Evolutionary conservation across 768 basidiomycete species (phyloP), one percentile per base, ranked within the genome.

Genomic region (Inosperma sp.): DNA sequence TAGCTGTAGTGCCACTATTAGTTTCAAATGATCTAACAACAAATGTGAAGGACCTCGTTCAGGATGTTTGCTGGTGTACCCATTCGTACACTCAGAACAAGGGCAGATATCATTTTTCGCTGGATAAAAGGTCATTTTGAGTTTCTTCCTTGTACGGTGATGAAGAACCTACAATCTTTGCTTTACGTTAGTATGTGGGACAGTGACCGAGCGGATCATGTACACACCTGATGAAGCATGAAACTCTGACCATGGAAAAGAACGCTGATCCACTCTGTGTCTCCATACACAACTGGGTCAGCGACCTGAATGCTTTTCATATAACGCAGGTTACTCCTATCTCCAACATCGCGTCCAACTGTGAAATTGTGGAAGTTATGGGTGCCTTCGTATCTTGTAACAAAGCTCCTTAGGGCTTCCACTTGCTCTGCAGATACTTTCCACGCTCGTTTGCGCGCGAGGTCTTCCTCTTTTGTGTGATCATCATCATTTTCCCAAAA

Each of bases 331-430:
- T 86, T 86, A 52, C 87, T 89, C 16, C 81, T 76, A 64, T 97
- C 95, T 5, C 77, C 69, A 67, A 87, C 93, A 41, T 90, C 90
- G 39, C 87, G 82, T 2, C 83, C 88, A 45, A 97, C 82, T 0
- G 96, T 98, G 61, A 94, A 98, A 64, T 98, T 98, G 68, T 96
- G 93, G 67, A 95, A 99, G 66, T 98, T 98, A 68, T 96, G 93
- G 2, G 91, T 90, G 6, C 90, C 94, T 57, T 87, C 78, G 61
- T 83, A 98, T 60, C 75, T 80, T 46, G 74, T 71, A 4, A 83
- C 80, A 2, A 79, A 66, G 12, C 65, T 68, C 47, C 84, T 74
- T 23, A 96, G 70, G 29, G 68, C 60, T 40, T 75, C 76, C 21
- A 96, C 53, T 19, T 81, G 77, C 7, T 74, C 76, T 3, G 70